Conservation (phyloP, 371 early-diverging fungal species). For the Rhizopus arrhizus region DNA sequence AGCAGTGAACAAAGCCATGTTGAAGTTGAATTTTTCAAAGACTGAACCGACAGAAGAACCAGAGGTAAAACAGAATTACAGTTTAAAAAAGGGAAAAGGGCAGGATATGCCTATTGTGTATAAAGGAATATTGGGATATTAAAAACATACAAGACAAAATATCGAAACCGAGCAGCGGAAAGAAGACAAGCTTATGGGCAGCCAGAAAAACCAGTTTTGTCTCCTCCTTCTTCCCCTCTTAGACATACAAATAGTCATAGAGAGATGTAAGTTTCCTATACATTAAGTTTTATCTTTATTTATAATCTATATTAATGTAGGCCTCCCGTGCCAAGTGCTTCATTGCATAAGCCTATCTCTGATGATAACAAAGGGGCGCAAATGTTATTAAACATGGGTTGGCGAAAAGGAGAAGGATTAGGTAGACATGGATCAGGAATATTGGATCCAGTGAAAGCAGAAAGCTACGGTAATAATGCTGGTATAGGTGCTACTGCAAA, state of each 20-base stretch:
- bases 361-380: conserved; percentile 48
- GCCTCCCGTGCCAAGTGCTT: conserved; percentile 23
- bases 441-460: conserved; percentile 44
- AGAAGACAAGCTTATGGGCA: conserved; percentile 68
- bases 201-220: conserved; percentile 49
- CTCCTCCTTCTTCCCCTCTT: conserved; percentile 22
- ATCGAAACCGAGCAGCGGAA: conserved; percentile 72
- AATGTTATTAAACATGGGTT: conserved; percentile 50
- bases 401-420: conserved; percentile 50
- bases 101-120: conserved; percentile 17
- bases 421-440: conserved; percentile 48
- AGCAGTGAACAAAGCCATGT: conserved; percentile 36
- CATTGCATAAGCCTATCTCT: conserved; percentile 34
- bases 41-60: conserved; percentile 27
- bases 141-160: conserved; percentile 35
- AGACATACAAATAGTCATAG: conserved; percentile 8
- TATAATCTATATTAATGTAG: conserved; percentile 1
- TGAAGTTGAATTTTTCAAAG: conserved; percentile 31
- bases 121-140: conserved; percentile 13
- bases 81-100: not conserved
- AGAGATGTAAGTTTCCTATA: conserved; percentile 18
- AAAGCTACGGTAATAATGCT: conserved; percentile 42
- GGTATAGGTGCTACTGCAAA: conserved; percentile 29
- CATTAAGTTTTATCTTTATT: not conserved
- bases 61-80: conserved; percentile 30